Conservation (phyloP, 306 rosid genomes). For the Quercus agrifolia region DNA sequence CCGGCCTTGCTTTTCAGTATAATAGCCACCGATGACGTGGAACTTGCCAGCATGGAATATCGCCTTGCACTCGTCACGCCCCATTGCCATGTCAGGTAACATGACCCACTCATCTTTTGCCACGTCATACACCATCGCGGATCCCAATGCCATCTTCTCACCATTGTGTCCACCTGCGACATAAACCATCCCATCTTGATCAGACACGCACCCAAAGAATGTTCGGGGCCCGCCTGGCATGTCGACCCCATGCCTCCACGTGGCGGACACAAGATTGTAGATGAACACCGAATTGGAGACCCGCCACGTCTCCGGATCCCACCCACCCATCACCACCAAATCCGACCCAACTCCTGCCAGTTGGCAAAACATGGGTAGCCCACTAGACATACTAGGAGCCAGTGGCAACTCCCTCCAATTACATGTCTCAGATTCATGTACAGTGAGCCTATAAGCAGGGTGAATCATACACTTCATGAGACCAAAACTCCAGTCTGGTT, state of each 20-base stretch:
- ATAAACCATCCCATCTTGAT: constrained; percentile 32
- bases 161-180: constrained; percentile 71
- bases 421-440: constrained; percentile 41
- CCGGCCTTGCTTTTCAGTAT: constrained; percentile 62
- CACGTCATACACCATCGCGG: constrained; percentile 54
- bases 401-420: constrained; percentile 49
- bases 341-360: constrained; percentile 51
- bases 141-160: constrained; percentile 57
- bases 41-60: constrained; percentile 34
- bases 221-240: constrained; percentile 72
- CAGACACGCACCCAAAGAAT: constrained; percentile 55
- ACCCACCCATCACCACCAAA: constrained; percentile 68
- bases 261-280: constrained; percentile 37
- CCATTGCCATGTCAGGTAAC: constrained; percentile 54
- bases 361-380: constrained; percentile 69
- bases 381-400: constrained; percentile 20
- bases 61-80: constrained; percentile 69
- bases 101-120: constrained; percentile 38
- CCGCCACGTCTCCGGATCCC: constrained; percentile 61
- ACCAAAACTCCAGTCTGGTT: constrained; percentile 11
- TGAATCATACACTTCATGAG: constrained; percentile 9
- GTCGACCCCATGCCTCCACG: constrained; percentile 38
- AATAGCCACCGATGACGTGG: constrained; percentile 53
- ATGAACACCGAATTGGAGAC: constrained; percentile 53
- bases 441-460: constrained; percentile 47